Evolutionary conservation across 306 rosid genomes (phyloP).

Genomic region (Mucuna pruriens): DNA sequence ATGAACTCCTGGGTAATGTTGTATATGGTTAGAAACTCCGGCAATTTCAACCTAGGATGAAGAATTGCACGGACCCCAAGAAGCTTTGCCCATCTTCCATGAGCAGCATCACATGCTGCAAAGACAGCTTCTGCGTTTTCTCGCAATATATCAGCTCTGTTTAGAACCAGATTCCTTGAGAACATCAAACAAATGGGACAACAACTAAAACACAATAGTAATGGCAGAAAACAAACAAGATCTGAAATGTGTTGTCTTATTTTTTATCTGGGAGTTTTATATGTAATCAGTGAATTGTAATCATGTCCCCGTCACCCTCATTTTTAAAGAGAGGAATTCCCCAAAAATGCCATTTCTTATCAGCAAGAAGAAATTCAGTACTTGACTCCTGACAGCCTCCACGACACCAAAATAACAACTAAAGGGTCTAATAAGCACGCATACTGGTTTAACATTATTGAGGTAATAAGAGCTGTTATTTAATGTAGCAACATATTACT

Average conservation of each 20-base stretch:
- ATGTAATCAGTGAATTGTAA: constrained; percentile 18
- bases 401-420: constrained; percentile 29
- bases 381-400: constrained; percentile 26
- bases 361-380: constrained; percentile 22
- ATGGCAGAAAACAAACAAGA: constrained; percentile 25
- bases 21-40: constrained; percentile 84
- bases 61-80: constrained; percentile 96
- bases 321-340: background rate
- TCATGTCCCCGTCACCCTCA: background rate
- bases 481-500: background rate
- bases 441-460: background rate
- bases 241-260: constrained; percentile 8
- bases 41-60: constrained; percentile 95
- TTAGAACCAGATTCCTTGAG: constrained; percentile 69
- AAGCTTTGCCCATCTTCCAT: constrained; percentile 99
- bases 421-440: background rate
- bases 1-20: constrained; percentile 93
- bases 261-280: background rate
- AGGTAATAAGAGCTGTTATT: background rate
- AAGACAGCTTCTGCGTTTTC: constrained; percentile 99
- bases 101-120: constrained; percentile 99
- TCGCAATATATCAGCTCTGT: constrained; percentile 98
- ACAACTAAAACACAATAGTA: constrained; percentile 28
- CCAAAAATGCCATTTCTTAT: constrained; percentile 22
- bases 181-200: constrained; percentile 48